phyloP scores from a whole-genome alignment of 805 yeast species.

The Wickerhamiella nectarea region DNA sequence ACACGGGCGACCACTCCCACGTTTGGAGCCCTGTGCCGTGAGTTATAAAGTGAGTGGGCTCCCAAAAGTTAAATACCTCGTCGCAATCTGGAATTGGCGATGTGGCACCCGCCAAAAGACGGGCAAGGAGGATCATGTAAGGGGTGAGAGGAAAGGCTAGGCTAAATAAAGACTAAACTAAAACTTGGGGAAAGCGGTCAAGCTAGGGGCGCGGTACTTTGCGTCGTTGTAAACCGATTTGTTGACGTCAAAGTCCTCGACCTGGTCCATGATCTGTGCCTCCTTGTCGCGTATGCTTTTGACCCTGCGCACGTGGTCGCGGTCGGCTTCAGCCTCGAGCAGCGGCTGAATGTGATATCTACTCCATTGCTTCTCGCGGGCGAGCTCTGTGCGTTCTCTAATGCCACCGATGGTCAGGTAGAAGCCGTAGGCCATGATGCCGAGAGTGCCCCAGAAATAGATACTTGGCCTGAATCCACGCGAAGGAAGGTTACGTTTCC shows the following conservation, averaged over 20 bases:
- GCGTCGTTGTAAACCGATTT: slow-evolving; percentile 34
- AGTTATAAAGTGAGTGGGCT: slow-evolving; percentile 65
- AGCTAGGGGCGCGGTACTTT: slow-evolving; percentile 29
- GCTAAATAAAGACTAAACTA: slow-evolving; percentile 3
- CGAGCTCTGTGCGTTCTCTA: slow-evolving; percentile 56
- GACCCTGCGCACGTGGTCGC: slow-evolving; percentile 61
- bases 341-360: slow-evolving; percentile 60
- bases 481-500: slow-evolving; percentile 77
- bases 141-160: not conserved
- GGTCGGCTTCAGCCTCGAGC: slow-evolving; percentile 68
- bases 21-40: slow-evolving; percentile 86
- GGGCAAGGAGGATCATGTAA: slow-evolving; percentile 12
- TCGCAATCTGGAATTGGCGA: slow-evolving; percentile 84
- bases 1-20: slow-evolving; percentile 91
- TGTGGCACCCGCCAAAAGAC: slow-evolving; percentile 32
- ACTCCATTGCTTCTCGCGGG: slow-evolving; percentile 67
- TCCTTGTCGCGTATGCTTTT: slow-evolving; percentile 55
- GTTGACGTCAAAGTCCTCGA: slow-evolving; percentile 48
- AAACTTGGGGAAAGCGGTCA: slow-evolving; percentile 23
- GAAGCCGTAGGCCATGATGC: slow-evolving; percentile 58
- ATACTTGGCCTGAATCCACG: slow-evolving; percentile 72
- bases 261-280: slow-evolving; percentile 49
- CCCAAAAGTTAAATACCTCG: slow-evolving; percentile 89
- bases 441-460: slow-evolving; percentile 52
- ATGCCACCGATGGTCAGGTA: slow-evolving; percentile 52